phyloP scores from a whole-genome alignment of 768 basidiomycete species.

The Tremella fuciformis region DNA sequence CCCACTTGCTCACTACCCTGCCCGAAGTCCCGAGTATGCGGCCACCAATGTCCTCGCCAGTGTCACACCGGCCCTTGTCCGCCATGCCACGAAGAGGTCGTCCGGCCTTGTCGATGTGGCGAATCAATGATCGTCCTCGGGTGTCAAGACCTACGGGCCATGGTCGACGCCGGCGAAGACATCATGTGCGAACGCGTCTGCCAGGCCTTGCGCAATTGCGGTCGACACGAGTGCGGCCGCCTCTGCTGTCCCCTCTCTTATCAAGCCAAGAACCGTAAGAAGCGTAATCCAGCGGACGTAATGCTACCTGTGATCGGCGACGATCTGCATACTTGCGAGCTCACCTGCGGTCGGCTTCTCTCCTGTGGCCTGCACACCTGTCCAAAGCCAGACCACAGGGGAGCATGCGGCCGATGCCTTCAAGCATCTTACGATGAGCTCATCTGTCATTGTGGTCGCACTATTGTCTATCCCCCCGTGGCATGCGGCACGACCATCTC shows the following conservation, averaged over 20 bases:
- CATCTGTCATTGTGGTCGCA: slow-evolving; percentile 79
- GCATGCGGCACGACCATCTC: slow-evolving; percentile 61
- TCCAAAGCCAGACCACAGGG: slow-evolving; percentile 74
- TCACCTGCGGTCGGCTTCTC: slow-evolving; percentile 71
- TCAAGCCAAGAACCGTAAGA: slow-evolving; percentile 56
- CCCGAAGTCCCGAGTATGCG: slow-evolving; percentile 62
- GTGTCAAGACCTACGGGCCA: slow-evolving; percentile 58
- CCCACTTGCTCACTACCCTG: slow-evolving; percentile 75
- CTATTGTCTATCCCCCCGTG: slow-evolving; percentile 59
- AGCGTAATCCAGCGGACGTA: slow-evolving; percentile 59
- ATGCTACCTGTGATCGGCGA: slow-evolving; percentile 54
- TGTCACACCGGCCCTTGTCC: slow-evolving; percentile 82
- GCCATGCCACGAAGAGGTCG: slow-evolving; percentile 68
- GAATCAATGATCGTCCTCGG: slow-evolving; percentile 59
- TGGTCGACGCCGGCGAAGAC: slow-evolving; percentile 55
- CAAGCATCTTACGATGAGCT: slow-evolving; percentile 90
- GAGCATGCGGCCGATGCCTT: slow-evolving; percentile 76
- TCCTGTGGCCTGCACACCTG: slow-evolving; percentile 73
- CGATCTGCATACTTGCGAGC: slow-evolving; percentile 73
- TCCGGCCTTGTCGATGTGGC: slow-evolving; percentile 83
- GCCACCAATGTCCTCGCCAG: slow-evolving; percentile 64
- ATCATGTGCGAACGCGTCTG: slow-evolving; percentile 80
- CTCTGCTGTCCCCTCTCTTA: slow-evolving; percentile 84
- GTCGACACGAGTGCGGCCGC: slow-evolving; percentile 78
- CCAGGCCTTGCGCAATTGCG: slow-evolving; percentile 69